Evolutionary conservation across 2,329 filamentous ascomycete genomes (phyloP).

Genomic region (Alternaria infectoria): DNA sequence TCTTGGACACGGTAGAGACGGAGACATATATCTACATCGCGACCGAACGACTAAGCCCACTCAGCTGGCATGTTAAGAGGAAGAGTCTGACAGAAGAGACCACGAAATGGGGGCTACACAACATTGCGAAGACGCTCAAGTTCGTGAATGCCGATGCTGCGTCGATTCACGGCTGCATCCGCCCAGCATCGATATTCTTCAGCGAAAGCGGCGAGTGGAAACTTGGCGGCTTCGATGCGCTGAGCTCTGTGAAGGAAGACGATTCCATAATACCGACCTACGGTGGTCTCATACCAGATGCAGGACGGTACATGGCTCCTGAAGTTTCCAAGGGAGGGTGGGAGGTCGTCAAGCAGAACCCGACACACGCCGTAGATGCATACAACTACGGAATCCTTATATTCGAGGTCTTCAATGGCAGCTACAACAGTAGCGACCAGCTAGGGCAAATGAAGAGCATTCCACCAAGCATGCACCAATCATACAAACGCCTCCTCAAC

Average conservation of each 20-base stretch:
- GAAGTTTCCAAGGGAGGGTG: slow-evolving; percentile 88
- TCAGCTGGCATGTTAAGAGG: slow-evolving; percentile 88
- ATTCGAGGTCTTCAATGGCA: slow-evolving; percentile 90
- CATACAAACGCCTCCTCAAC: slow-evolving; percentile 88
- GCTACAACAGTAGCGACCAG: slow-evolving; percentile 77
- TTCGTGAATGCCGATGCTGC: slow-evolving; percentile 95
- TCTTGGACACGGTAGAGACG: slow-evolving; percentile 94
- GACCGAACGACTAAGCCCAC: slow-evolving; percentile 84
- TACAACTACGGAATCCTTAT: slow-evolving; percentile 86
- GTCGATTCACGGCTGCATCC: slow-evolving; percentile 87
- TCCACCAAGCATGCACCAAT: slow-evolving; percentile 85
- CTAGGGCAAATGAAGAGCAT: slow-evolving; percentile 85
- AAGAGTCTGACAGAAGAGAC: slow-evolving; percentile 90
- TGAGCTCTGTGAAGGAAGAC: slow-evolving; percentile 96
- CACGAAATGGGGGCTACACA: slow-evolving; percentile 93
- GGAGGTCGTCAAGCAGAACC: slow-evolving; percentile 85
- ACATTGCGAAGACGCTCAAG: slow-evolving; percentile 88
- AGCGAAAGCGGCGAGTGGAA: slow-evolving; percentile 99
- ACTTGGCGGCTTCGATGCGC: slow-evolving; percentile 86
- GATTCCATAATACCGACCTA: slow-evolving; percentile 92
- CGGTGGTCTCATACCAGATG: slow-evolving; percentile 85
- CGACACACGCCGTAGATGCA: slow-evolving; percentile 81
- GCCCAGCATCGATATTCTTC: slow-evolving; percentile 86
- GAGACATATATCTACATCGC: slow-evolving; percentile 96
- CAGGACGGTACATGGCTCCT: slow-evolving; percentile 82